A percentile compares a stretch with the other conserved stretches of the same genome.
These are phyloP conservation scores for Solanum chmielewskii DNA, from an alignment of 257 asterid species.

Conservation along the genomic window DNA sequence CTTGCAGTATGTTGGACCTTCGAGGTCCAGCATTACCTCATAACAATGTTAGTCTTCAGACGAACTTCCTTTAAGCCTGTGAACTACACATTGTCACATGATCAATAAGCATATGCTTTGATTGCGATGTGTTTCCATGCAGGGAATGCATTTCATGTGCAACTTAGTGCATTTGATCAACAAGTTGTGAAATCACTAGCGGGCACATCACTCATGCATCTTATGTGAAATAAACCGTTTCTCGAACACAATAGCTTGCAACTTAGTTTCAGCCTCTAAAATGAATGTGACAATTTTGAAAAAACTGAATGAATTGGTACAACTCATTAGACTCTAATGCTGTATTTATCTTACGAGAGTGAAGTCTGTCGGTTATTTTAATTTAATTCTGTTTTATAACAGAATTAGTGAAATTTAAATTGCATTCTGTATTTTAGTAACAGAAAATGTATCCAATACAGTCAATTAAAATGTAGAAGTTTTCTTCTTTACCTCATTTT, in stretches of 20 bases:
- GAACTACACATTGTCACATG: background rate
- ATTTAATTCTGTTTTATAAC: background rate
- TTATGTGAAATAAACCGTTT: background rate
- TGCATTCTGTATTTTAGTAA: background rate
- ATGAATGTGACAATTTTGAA: too few relatives aligned
- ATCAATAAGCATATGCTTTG: background rate
- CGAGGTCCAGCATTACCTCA: background rate
- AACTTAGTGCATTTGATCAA: background rate
- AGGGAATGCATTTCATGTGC: background rate
- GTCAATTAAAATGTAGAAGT: background rate
- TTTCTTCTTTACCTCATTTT: background rate
- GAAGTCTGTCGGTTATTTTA: background rate
- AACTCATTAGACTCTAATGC: background rate
- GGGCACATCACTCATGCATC: background rate
- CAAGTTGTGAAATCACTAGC: background rate
- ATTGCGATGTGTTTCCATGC: background rate
- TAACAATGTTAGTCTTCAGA: background rate
- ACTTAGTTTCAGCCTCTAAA: background rate
- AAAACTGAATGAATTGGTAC: background rate
- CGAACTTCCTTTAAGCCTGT: background rate
- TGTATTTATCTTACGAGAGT: background rate
- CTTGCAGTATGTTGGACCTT: background rate
- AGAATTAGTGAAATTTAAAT: background rate
- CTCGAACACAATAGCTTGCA: background rate
- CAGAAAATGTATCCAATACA: background rate